Base-by-base conservation (phyloP, 306 rosid genomes). In the Cucumis melo region DNA sequence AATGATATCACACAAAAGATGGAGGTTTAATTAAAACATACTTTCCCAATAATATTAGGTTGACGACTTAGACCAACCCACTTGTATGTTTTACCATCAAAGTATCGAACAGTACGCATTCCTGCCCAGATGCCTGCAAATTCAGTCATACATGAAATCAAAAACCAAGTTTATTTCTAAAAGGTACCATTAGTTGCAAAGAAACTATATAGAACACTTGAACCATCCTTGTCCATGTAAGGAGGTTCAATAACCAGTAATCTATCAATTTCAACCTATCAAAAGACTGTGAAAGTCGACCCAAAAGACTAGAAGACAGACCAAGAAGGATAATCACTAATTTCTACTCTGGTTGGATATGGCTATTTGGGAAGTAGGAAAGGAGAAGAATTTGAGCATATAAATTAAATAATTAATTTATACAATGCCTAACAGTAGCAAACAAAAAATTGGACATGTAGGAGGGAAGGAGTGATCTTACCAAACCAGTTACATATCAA, bases 61-160 rank as follows among this genome's bases (percentile, higher is more conserved):
- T 95, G 99, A 61, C 91, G 96, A 81, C 99, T 95, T 74, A 95
- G 87, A 85, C 99, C 99, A 29, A 92, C 98, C 98, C 99, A 95
- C 84, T 95, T 95, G 83, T 95, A 95, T 46, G 99, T 95, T 87
- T 90, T 92, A 75, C 99, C 99, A 36, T 95, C 99, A 36, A 95
- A 95, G 86, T 95, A 92, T 75, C 98, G 84, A 67, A 95, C 99
- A 51, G 98, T 95, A 80, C 86, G 86, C 99, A 95, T 95, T 83
- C 99, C 99, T 39, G 99, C 99, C 99, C 99, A 95, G 73, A 95
- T 95, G 78, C 99, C 99, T 92, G 91, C 81, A 84, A 50, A 64
- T 61, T 42, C 61, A 76, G 8, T 51, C 48, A 73, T 51, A 73
- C 62, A 32, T 53, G 58, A 50, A 32, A n/a, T 53, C 44, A 53